A percentile compares a stretch with the other conserved stretches of the same genome.
These are phyloP conservation scores for Metarhizium sp. DNA, from an alignment of 2,329 filamentous ascomycete genomes.

Conservation along the genomic window DNA sequence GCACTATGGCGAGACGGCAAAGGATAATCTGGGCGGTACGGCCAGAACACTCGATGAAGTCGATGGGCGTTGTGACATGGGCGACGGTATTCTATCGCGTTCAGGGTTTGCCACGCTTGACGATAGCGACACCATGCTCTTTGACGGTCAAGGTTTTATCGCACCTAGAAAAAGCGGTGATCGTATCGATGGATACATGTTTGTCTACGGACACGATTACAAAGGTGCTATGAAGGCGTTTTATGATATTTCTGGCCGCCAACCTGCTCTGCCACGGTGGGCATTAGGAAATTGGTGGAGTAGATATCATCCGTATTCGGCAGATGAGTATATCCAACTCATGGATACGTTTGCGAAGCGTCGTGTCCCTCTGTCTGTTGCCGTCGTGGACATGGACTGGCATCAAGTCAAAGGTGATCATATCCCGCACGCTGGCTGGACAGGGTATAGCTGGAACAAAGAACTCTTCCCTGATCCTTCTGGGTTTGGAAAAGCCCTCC, in stretches of 20 bases:
- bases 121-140: constrained; percentile 47
- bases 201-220: constrained; percentile 48
- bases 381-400: constrained; percentile 59
- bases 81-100: constrained; percentile 39
- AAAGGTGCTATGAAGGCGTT: constrained; percentile 41
- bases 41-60: constrained; percentile 45
- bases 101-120: constrained; percentile 43
- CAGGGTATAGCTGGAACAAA: constrained; percentile 5
- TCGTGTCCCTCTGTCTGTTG: constrained; percentile 47
- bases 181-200: constrained; percentile 49
- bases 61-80: constrained; percentile 40
- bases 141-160: constrained; percentile 43
- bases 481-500: constrained; percentile 41
- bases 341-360: constrained; percentile 46
- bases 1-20: constrained; percentile 39
- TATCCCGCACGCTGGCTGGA: constrained; percentile 33
- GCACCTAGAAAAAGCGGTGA: constrained; percentile 31
- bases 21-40: constrained; percentile 34
- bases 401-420: constrained; percentile 41
- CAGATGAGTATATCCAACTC: constrained; percentile 44
- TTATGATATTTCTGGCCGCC: constrained; percentile 45
- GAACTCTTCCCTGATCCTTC: constrained; percentile 45
- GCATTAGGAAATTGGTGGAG: constrained; percentile 58
- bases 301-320: constrained; percentile 48
- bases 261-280: constrained; percentile 47